These are phyloP conservation scores for Cryptococcus maquisensis DNA, from an alignment of 1,284 basidiomycete species.

Conservation along the genomic window DNA sequence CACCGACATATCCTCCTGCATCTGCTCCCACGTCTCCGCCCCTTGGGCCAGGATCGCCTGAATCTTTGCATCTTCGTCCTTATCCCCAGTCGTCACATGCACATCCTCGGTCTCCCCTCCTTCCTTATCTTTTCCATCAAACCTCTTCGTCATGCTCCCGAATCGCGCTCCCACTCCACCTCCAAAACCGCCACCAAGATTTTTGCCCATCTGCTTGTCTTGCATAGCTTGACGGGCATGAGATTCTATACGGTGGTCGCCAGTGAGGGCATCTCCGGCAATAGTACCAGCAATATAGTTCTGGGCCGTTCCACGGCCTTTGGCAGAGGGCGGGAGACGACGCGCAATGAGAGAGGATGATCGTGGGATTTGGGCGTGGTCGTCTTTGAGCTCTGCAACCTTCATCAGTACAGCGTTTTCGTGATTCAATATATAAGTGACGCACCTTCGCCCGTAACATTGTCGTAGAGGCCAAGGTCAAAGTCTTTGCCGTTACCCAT, in stretches of 20 bases:
- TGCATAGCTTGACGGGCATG: conserved; percentile 43
- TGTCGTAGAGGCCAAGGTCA: conserved; percentile 83
- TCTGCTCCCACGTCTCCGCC: conserved; percentile 46
- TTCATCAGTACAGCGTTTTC: not conserved
- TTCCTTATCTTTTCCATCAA: conserved; percentile 72
- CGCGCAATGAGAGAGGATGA: conserved; percentile 92
- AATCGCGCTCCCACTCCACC: conserved; percentile 10
- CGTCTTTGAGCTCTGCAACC: conserved; percentile 79
- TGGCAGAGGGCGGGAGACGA: conserved; percentile 69
- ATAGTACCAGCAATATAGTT: conserved; percentile 68
- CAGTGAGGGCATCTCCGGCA: conserved; percentile 36
- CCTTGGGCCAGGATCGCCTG: conserved; percentile 45
- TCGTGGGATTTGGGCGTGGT: conserved; percentile 83
- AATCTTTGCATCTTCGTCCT: conserved; percentile 47
- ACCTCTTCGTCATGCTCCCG: conserved; percentile 72
- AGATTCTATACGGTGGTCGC: conserved; percentile 46
- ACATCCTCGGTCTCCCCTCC: conserved; percentile 6
- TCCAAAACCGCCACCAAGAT: conserved; percentile 26
- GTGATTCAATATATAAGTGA: conserved; percentile 8
- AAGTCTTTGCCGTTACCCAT: conserved; percentile 93
- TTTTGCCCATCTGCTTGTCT: conserved; percentile 32
- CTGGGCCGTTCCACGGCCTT: conserved; percentile 87
- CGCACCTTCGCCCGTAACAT: conserved; percentile 79
- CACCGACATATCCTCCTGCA: conserved; percentile 46
- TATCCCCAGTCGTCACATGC: conserved; percentile 41